Evolutionary conservation across 129 eudicot genomes (phyloP).

Genomic region (Pulicaria dysenterica): DNA sequence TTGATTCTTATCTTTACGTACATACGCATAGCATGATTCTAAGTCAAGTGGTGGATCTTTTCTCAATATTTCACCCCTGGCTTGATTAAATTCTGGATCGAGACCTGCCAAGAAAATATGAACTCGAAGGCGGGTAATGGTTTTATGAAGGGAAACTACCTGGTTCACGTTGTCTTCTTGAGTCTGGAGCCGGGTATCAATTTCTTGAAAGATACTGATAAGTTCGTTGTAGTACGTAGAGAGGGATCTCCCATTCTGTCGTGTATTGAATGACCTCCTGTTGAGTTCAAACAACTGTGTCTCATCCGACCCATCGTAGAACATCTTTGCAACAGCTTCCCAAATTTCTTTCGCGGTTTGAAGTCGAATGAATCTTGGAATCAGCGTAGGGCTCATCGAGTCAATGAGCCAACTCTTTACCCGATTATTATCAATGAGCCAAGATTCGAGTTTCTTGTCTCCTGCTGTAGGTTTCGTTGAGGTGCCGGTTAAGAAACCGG

Average conservation of each 20-base stretch:
- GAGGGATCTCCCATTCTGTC: constrained; percentile 14
- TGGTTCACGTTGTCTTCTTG: not conserved
- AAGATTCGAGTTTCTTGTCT: no score
- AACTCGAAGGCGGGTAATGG: not conserved
- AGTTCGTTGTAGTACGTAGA: constrained; percentile 18
- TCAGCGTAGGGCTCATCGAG: constrained; percentile 22
- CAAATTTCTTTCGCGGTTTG: constrained; percentile 14
- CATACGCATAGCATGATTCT: no score
- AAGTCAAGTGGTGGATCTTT: constrained; percentile 21
- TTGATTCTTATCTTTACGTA: not conserved
- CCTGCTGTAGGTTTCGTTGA: no score
- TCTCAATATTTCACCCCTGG: constrained; percentile 7
- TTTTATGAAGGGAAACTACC: constrained; percentile 1
- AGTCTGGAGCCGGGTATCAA: not conserved
- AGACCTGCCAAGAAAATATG: constrained; percentile 18
- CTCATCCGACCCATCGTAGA: constrained; percentile 13
- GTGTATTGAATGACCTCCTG: constrained; percentile 7
- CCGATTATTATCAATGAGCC: no score
- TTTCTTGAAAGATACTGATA: constrained; percentile 12
- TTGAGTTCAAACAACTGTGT: constrained; percentile 21
- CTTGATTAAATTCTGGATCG: constrained; percentile 19
- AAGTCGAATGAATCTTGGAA: constrained; percentile 18
- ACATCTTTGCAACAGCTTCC: constrained; percentile 18
- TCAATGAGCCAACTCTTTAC: no score
- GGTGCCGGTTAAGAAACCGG: no score